Evolutionary conservation across 176 grass and related monocot genomes (phyloP), one percentile per base, ranked within the genome.

Genomic region (Ananas comosus): DNA sequence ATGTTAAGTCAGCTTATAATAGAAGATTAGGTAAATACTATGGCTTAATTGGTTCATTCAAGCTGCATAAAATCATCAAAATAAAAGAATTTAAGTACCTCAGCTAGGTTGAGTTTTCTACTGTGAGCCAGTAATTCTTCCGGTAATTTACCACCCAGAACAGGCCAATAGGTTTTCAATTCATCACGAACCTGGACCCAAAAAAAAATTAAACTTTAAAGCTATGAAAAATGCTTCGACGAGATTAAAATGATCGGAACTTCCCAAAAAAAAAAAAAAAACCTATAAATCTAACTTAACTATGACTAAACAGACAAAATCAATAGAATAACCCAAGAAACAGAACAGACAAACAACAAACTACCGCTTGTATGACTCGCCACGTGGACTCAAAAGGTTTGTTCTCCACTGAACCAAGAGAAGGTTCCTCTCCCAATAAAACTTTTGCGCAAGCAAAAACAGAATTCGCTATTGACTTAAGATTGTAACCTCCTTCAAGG

Each of bases 401-500:
- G 33, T 66, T 76, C 50, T 76, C 58, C 51, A 72, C 65, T 68
- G 85, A 52, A 53, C 63, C 75, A 76, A 58, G 67, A 65, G 73
- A 73, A 66, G 80, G 76, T 17, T 85, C 58, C 57, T 92, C 94
- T 80, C 90, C 83, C 73, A 97, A 90, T 25, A 97, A 79, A 79
- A 92, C 82, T 54, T 83, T 80, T 25, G 80, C 86, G 68, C 94
- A 97, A 80, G 86, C 82, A 81, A 69, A 77, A 83, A 92, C 86
- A 67, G 94, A 97, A 77, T 97, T 85, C 72, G 89, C 84, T 78
- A 88, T 92, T 58, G 89, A 97, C 16, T 50, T 90, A 51, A 97
- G 84, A 82, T 92, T 97, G 77, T 97, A 97, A 65, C 94, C 94
- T 70, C 89, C 94, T 87, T 97, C 94, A 53, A 97, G 84, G 23